Evolutionary conservation across 257 asterid species (phyloP), one percentile per base, ranked within the genome.

Genomic region (Thymus mandschuricus): DNA sequence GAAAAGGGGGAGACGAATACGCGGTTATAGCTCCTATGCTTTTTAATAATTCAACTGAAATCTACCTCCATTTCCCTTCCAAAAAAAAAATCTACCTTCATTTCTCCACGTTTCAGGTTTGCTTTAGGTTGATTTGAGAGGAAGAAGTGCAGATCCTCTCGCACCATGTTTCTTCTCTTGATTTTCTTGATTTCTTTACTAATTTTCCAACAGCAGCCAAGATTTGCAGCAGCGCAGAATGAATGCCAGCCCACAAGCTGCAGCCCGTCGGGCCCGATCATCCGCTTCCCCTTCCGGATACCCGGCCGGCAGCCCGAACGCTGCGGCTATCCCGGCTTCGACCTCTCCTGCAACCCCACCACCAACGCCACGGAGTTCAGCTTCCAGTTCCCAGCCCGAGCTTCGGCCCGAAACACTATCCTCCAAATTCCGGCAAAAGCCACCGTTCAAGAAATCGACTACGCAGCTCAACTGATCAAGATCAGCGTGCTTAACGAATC

Each of bases 261-360:
- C 78, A 56, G 70, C 56, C 57, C 41, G 5, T 65, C 76, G 0
- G 92, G 89, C 72, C 96, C 91, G 6, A 63, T 57, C 1, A 71
- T 91, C 73, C 87, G 92, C 60, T 91, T 85, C 78, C 97, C 96
- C 8, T 88, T 88, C 84, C 72, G 79, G 51, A 70, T 86, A 2
- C 78, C 50, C 6, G 88, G 76, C 79, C 85, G 69, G 12, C 96
- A 89, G 60, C 81, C 85, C 21, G 73, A 56, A 5, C 75, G 44
- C 63, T 79, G 96, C 77, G 88, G 94, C 75, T 85, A 80, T 35
- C 87, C 89, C 5, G 91, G 87, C 13, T 87, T 87, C 38, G 83
- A 75, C 6, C 81, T 87, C n/a, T 71, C 90, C 0, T 89, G 96
- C 83, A 80, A 77, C 43, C 44, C 83, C 71, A 70, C 33, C 77